Base-by-base conservation (phyloP, 257 asterid species). In the Solanum sejunctum region DNA sequence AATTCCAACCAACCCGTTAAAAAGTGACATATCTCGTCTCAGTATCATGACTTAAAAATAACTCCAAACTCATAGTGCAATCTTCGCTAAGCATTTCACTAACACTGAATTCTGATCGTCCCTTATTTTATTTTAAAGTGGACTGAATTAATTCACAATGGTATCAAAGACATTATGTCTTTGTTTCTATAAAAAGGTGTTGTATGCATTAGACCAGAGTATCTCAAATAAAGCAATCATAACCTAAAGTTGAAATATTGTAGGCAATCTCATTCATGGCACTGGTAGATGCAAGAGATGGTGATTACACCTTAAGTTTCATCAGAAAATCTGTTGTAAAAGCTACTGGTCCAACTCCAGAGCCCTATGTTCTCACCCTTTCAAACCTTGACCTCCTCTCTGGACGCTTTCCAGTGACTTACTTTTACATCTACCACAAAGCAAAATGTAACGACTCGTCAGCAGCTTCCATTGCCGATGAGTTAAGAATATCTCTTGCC, bases 331-430 rank as follows among this genome's bases (percentile, higher is more conserved):
- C 91, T 67, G 72, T 90, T 20, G 93, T 90, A 10, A 88, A 86
- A 80, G 89, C 92, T 43, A 82, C 72, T 56, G 87, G 58, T 64
- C 87, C 88, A 20, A 73, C 80, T 51, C 92, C 90, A 18, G 84
- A 89, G 51, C 26, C 54, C 10, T 86, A 82, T 77, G 60, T 81
- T 21, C 91, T 92, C 41, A 23, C 88, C 78, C 92, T 91, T 56
- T 91, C 96, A 10, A 93, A 93, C 83, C 93, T 93, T 36, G 96
- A 93, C 70, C 94, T 92, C 64, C 75, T 92, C 41, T 89, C 92
- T 0, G 94, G 96, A 56, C 85, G 94, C n/a, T 93, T 91, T 85
- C 96, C 93, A 1, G 93, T 91, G 12, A 90, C 94, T 9, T 91
- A 93, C 58, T 84, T 93, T 81, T 91, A 88, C 87, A 84, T 91